Percentiles rank a stretch among this genome's conserved stretches.
These are phyloP conservation scores for Amaranthus palmeri DNA, from an alignment of 148 eudicot genomes.

Conservation along the genomic window DNA sequence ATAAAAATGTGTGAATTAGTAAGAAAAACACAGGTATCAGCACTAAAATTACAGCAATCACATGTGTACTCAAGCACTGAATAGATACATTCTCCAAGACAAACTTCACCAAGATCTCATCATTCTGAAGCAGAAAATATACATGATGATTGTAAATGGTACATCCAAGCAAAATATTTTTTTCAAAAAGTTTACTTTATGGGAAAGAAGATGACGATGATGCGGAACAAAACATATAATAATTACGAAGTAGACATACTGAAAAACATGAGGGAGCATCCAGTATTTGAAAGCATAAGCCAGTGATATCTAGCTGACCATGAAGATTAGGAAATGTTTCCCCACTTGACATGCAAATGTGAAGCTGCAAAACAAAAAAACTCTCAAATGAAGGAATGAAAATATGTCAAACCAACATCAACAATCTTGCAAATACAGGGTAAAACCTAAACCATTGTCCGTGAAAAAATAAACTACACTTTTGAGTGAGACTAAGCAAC, in stretches of 20 bases:
- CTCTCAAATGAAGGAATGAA: not conserved
- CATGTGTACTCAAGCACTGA: not conserved
- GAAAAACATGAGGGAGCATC: constrained; percentile 86
- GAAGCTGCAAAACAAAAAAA: constrained; percentile 51
- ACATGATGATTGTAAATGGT: not conserved
- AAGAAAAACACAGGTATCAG: too few relatives aligned
- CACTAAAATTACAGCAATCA: not conserved
- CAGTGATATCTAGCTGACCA: constrained; percentile 91
- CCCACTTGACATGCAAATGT: constrained; percentile 90
- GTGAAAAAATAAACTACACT: not conserved
- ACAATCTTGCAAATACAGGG: not conserved
- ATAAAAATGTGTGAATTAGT: too few relatives aligned
- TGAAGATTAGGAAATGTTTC: constrained; percentile 91
- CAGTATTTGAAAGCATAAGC: constrained; percentile 77
- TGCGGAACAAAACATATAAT: constrained; percentile 1
- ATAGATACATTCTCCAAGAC: not conserved
- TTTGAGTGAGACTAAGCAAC: not conserved
- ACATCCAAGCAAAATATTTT: not conserved
- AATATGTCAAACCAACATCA: not conserved
- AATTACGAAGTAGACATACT: constrained; percentile 39
- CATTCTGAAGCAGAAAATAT: not conserved
- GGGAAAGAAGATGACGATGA: not conserved
- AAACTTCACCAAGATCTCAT: not conserved
- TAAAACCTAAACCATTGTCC: not conserved
- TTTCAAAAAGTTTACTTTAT: not conserved